A percentile compares a stretch with the other conserved stretches of the same genome.
These are phyloP conservation scores for Plantago major DNA, from an alignment of 257 asterid genomes.

Conservation along the genomic window DNA sequence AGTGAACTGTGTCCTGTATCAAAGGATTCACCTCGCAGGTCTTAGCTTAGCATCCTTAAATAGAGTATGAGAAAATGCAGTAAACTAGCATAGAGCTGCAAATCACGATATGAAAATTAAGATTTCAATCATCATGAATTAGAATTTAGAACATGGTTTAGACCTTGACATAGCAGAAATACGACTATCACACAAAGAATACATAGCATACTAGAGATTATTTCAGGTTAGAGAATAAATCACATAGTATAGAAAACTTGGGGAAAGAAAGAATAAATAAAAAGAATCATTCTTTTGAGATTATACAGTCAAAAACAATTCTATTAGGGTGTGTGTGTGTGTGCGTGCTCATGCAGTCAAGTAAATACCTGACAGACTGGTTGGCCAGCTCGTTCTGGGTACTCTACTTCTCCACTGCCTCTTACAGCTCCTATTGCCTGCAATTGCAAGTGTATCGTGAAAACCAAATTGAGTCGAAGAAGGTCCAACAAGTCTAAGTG, in stretches of 20 bases:
- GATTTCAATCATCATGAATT: no score
- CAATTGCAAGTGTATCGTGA: constrained; percentile 11
- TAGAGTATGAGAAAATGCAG: background rate
- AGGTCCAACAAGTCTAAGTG: constrained; percentile 17
- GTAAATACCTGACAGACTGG: constrained; percentile 58
- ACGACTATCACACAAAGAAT: no score
- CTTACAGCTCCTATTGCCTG: constrained; percentile 48
- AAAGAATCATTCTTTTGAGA: no score
- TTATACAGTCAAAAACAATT: background rate
- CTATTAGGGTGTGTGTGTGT: background rate
- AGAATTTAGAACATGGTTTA: no score
- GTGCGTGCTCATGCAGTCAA: background rate
- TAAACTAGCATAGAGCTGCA: no score
- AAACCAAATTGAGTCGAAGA: constrained; percentile 9
- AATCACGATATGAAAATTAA: no score
- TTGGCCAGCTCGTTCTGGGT: constrained; percentile 66
- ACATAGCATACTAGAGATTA: no score
- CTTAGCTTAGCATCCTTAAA: constrained; percentile 11
- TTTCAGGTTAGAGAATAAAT: no score
- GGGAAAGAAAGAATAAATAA: no score
- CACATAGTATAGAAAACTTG: no score
- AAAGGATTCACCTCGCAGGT: background rate
- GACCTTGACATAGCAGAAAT: no score
- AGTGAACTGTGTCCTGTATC: constrained; percentile 8
- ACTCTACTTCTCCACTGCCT: constrained; percentile 38